A percentile compares a stretch with the other conserved stretches of the same genome.
Conservation (phyloP, 768 basidiomycete genomes). For the Steccherinum ochraceum region DNA sequence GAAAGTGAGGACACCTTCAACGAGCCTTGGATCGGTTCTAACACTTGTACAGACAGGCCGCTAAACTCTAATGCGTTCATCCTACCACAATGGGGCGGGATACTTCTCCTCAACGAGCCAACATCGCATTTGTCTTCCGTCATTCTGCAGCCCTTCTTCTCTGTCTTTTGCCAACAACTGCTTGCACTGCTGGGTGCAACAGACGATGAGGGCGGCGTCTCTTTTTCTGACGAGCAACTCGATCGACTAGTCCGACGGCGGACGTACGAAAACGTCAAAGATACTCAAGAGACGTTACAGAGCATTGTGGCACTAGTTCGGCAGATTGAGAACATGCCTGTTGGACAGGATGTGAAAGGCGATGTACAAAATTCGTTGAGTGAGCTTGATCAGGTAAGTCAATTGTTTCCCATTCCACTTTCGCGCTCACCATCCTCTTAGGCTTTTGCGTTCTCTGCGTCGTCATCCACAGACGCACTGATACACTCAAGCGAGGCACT, state of each 20-base stretch:
- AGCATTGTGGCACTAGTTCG: constrained; percentile 83
- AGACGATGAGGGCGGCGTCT: constrained; percentile 25
- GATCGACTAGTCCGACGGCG: constrained; percentile 71
- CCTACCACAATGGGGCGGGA: constrained; percentile 91
- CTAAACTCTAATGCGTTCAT: constrained; percentile 57
- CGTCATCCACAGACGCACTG: constrained; percentile 42
- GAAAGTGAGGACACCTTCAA: no score
- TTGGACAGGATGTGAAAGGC: constrained; percentile 66
- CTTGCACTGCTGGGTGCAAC: constrained; percentile 71
- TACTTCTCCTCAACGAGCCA: constrained; percentile 67
- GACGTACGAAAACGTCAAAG: constrained; percentile 58
- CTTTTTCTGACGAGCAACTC: constrained; percentile 70
- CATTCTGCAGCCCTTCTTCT: constrained; percentile 49
- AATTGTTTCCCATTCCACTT: neutral
- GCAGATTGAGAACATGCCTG: constrained; percentile 90
- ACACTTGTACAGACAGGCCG: constrained; percentile 44
- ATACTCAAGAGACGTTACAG: constrained; percentile 64
- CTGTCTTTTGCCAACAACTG: constrained; percentile 65
- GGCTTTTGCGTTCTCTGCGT: constrained; percentile 32
- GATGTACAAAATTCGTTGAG: constrained; percentile 67
- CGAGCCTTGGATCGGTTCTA: no score
- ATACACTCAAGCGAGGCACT: constrained; percentile 57
- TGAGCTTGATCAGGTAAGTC: constrained; percentile 65
- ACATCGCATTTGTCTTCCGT: constrained; percentile 32
- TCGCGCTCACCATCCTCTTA: constrained; percentile 13